phyloP scores from a whole-genome alignment of 1,139 yeast species.

The Saccharomyces hybrid region DNA sequence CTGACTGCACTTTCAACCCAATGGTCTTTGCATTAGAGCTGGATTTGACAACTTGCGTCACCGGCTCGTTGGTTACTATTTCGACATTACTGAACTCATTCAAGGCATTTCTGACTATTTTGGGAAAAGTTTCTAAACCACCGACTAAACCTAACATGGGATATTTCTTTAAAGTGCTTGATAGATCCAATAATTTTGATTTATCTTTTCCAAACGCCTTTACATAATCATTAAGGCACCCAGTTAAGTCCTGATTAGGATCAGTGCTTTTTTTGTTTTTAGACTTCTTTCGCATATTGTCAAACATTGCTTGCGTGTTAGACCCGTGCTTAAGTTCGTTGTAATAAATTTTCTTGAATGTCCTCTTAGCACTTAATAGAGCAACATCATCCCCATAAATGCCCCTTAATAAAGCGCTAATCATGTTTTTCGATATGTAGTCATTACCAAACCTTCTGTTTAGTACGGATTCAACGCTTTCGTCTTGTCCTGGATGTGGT shows the following conservation, averaged over 20 bases:
- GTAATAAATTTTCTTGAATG: constrained; percentile 45
- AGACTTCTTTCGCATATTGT: constrained; percentile 10
- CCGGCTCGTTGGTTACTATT: constrained; percentile 32
- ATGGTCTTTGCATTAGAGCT: constrained; percentile 11
- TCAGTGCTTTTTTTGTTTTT: constrained; percentile 12
- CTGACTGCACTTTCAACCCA: constrained; percentile 11
- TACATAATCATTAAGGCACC: constrained; percentile 16
- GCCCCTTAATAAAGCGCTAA: constrained; percentile 83
- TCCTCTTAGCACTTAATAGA: constrained; percentile 56
- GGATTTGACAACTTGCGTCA: constrained; percentile 8
- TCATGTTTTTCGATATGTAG: constrained; percentile 49
- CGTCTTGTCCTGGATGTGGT: constrained; percentile 41
- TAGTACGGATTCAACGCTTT: constrained; percentile 61
- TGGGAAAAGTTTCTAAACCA: constrained; percentile 52
- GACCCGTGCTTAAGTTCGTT: constrained; percentile 58
- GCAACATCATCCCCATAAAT: constrained; percentile 82
- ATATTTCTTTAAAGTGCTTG: constrained; percentile 36
- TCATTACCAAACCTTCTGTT: constrained; percentile 59
- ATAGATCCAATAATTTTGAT: constrained; percentile 36
- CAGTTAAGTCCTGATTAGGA: constrained; percentile 6
- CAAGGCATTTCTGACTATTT: constrained; percentile 36
- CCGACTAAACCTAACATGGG: constrained; percentile 48
- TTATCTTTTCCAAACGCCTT: constrained; percentile 33
- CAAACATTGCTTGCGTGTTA: constrained; percentile 38
- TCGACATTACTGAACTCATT: constrained; percentile 36